A percentile compares a stretch with the other conserved stretches of the same genome.
These are phyloP conservation scores for Gossypium longicalyx DNA, from an alignment of 345 rosid genomes.

Conservation along the genomic window DNA sequence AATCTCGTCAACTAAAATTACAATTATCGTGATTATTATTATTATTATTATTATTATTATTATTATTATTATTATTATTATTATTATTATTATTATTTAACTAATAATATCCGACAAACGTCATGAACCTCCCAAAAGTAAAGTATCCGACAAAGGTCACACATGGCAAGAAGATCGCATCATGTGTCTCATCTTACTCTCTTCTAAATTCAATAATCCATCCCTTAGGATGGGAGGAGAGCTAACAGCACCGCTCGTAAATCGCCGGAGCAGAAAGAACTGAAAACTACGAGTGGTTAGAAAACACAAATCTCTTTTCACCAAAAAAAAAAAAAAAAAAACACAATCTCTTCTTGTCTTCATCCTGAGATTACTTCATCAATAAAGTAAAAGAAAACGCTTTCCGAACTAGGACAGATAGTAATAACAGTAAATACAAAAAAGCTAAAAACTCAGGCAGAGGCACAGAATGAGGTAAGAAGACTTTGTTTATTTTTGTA, in stretches of 20 bases:
- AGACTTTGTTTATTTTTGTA: background rate
- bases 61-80: background rate
- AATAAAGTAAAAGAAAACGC: too few relatives aligned
- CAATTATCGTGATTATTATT: background rate
- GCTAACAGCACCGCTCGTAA: background rate
- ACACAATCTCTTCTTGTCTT: background rate
- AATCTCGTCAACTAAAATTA: background rate
- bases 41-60: background rate
- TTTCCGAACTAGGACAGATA: background rate
- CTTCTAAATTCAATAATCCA: background rate
- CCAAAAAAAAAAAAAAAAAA: background rate
- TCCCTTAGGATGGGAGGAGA: background rate
- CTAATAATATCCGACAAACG: background rate
- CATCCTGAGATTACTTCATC: background rate
- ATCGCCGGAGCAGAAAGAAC: background rate
- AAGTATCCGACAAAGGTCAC: background rate
- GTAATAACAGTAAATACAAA: background rate
- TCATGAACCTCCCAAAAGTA: background rate
- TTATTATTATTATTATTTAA: background rate
- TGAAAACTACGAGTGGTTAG: background rate
- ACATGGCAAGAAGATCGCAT: background rate
- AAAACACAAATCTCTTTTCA: background rate
- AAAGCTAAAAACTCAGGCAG: background rate
- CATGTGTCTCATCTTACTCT: background rate
- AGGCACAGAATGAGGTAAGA: background rate